phyloP scores from a whole-genome alignment of 2,329 filamentous ascomycete genomes.

The Tolypocladium capitatum region DNA sequence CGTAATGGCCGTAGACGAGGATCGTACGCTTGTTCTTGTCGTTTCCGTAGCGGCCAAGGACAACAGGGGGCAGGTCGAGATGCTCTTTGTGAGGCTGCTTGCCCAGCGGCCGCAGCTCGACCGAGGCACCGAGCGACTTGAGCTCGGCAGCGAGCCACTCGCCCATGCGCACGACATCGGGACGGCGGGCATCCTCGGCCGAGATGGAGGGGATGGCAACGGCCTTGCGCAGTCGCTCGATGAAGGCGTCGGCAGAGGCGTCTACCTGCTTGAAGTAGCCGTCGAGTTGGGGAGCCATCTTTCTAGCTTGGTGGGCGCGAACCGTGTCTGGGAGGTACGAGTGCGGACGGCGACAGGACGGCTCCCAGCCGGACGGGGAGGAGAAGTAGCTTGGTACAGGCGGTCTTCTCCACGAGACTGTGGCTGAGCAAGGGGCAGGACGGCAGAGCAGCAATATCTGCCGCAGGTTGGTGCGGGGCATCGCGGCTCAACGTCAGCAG shows the following conservation, averaged over 20 bases:
- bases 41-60: constrained; percentile 83
- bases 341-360: constrained; percentile 14
- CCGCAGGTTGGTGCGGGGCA: constrained; percentile 33
- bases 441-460: constrained; percentile 14
- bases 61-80: constrained; percentile 82
- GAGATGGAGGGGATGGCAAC: constrained; percentile 96
- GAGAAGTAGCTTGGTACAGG: constrained; percentile 10
- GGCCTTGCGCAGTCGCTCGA: constrained; percentile 78
- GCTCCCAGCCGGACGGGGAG: constrained; percentile 3
- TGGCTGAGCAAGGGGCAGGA: constrained; percentile 7
- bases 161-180: constrained; percentile 94
- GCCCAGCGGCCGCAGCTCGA: constrained; percentile 76
- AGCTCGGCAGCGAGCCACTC: constrained; percentile 79
- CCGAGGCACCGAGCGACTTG: constrained; percentile 67
- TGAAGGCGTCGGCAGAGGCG: constrained; percentile 63
- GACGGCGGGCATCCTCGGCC: constrained; percentile 74
- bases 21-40: constrained; percentile 91
- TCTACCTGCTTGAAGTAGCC: constrained; percentile 91
- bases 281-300: constrained; percentile 85
- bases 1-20: constrained; percentile 95
- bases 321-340: constrained; percentile 39
- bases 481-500: constrained; percentile 7
- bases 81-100: constrained; percentile 86
- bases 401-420: constrained; percentile 6
- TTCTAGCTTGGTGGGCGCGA: constrained; percentile 48